Percentiles rank a stretch among this genome's conserved stretches.
Evolutionary conservation across 768 basidiomycete genomes (phyloP).

Genomic region (Phlebiopsis flavidoalba): DNA sequence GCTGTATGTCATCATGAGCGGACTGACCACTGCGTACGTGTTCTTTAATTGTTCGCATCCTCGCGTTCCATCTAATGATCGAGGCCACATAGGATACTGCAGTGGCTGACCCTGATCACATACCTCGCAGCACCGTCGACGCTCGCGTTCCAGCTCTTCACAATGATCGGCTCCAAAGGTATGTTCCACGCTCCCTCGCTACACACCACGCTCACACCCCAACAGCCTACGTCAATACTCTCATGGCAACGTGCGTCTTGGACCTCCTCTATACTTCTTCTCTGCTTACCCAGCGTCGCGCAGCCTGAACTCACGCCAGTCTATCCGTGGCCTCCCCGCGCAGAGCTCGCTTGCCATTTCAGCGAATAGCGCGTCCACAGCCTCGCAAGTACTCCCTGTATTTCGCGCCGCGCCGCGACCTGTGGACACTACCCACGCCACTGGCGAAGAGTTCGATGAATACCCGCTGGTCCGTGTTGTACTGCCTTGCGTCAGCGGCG

Average conservation of each 20-base stretch:
- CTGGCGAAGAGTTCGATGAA: too few relatives aligned
- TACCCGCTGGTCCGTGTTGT: too few relatives aligned
- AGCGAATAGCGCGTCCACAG: not conserved
- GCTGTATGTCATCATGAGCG: not conserved
- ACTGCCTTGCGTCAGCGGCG: too few relatives aligned
- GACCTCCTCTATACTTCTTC: not conserved
- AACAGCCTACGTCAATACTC: not conserved
- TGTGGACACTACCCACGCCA: too few relatives aligned
- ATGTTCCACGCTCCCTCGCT: not conserved
- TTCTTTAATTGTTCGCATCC: not conserved
- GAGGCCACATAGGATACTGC: not conserved
- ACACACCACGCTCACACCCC: too few relatives aligned
- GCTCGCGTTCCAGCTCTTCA: not conserved
- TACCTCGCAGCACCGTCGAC: not conserved
- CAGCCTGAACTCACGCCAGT: not conserved
- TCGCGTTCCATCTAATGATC: not conserved
- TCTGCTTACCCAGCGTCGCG: too few relatives aligned
- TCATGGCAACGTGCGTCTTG: not conserved
- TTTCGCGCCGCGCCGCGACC: too few relatives aligned
- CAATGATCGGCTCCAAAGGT: not conserved
- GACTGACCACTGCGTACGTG: not conserved
- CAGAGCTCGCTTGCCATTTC: not conserved
- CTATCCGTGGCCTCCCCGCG: not conserved
- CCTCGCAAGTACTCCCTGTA: too few relatives aligned
- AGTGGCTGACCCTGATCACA: not conserved